Conservation (phyloP, 2,329 filamentous ascomycete genomes). For the Aureobasidium sp. region DNA sequence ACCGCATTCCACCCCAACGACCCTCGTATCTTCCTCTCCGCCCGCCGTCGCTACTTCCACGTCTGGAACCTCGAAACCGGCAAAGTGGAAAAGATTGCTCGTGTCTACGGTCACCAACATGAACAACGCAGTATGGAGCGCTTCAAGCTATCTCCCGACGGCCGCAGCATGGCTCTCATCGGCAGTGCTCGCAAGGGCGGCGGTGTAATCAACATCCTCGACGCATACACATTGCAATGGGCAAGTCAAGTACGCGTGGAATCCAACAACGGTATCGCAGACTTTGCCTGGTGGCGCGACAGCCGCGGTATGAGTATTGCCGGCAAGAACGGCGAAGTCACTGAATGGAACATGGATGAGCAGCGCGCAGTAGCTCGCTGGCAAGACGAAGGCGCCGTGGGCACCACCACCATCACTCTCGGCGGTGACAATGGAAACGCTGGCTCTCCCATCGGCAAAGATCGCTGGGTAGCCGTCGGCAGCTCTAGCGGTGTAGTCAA, state of each 20-base stretch:
- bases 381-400: constrained; percentile 83
- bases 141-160: constrained; percentile 81
- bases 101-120: constrained; percentile 64
- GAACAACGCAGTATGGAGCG: constrained; percentile 87
- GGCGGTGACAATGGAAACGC: constrained; percentile 54
- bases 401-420: constrained; percentile 71
- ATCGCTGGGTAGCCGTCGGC: constrained; percentile 84
- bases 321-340: constrained; percentile 80
- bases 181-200: constrained; percentile 77
- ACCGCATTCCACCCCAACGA: constrained; percentile 67
- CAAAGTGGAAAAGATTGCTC: constrained; percentile 69
- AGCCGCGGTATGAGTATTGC: constrained; percentile 74
- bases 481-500: constrained; percentile 84
- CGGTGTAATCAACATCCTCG: constrained; percentile 78
- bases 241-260: constrained; percentile 73
- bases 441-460: constrained; percentile 55
- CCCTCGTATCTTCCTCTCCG: constrained; percentile 78
- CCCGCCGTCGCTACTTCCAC: constrained; percentile 85
- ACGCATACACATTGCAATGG: constrained; percentile 78
- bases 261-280: constrained; percentile 72
- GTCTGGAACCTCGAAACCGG: constrained; percentile 84
- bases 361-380: constrained; percentile 70
- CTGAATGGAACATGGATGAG: constrained; percentile 70
- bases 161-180: constrained; percentile 76
- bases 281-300: constrained; percentile 88